A percentile compares a stretch with the other conserved stretches of the same genome.
Conservation (phyloP, 352 stramenopile genomes). For the Pythium folliculosum region DNA sequence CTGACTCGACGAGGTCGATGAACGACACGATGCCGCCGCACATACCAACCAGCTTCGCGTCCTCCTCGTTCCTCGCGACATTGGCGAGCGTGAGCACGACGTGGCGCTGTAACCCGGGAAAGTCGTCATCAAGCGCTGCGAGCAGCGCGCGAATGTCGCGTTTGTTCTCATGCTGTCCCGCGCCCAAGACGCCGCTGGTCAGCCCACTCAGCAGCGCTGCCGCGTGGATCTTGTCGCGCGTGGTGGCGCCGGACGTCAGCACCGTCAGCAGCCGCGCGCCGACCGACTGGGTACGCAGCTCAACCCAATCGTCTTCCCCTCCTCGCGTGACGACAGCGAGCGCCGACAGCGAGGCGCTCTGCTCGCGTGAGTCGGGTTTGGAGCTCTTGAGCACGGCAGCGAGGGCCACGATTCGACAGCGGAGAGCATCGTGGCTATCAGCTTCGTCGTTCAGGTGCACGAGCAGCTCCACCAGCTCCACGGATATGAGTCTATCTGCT, state of each 20-base stretch:
- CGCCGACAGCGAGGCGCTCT: neutral
- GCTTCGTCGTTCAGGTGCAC: neutral
- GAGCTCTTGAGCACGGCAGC: neutral
- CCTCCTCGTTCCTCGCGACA: neutral
- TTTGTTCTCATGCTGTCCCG: neutral
- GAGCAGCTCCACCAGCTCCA: slow-evolving; percentile 6
- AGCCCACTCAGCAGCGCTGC: neutral
- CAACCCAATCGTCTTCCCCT: neutral
- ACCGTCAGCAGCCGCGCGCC: neutral
- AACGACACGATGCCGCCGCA: neutral
- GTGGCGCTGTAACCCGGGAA: neutral
- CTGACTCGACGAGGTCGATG: neutral
- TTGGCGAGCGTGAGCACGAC: neutral
- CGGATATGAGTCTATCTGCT: neutral
- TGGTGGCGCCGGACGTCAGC: neutral
- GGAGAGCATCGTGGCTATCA: neutral
- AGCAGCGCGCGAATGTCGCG: neutral
- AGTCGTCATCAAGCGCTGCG: neutral
- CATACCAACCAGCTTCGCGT: neutral
- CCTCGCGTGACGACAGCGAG: neutral
- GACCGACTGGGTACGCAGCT: neutral
- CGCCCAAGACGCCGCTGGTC: neutral
- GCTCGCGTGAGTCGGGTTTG: neutral
- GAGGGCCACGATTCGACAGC: neutral
- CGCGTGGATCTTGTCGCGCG: neutral